phyloP scores from a whole-genome alignment of 2,329 filamentous ascomycete species.

The Mycosphaerella arachidis region DNA sequence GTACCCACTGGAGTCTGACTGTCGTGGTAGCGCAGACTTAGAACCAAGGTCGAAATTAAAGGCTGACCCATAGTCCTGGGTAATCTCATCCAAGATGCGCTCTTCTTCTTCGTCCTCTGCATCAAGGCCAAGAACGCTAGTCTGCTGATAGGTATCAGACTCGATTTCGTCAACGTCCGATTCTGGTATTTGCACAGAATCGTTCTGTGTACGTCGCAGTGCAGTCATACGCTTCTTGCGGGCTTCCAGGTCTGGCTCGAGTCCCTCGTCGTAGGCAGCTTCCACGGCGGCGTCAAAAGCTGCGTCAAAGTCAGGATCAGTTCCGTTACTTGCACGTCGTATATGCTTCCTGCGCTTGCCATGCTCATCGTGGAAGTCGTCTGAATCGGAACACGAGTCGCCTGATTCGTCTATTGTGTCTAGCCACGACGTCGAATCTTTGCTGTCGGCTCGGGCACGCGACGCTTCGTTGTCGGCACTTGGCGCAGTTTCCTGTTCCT shows the following conservation, averaged over 20 bases:
- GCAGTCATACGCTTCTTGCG: slow-evolving; percentile 32
- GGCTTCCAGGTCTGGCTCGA: slow-evolving; percentile 63
- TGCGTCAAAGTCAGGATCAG: slow-evolving; percentile 87
- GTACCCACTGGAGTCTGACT: slow-evolving; percentile 75
- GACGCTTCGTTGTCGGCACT: neutral
- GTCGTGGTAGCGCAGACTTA: slow-evolving; percentile 65
- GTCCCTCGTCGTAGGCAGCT: slow-evolving; percentile 88
- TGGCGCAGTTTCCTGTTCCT: slow-evolving; percentile 9
- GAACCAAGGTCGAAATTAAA: slow-evolving; percentile 69
- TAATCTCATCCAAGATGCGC: slow-evolving; percentile 74
- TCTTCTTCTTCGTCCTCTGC: slow-evolving; percentile 46
- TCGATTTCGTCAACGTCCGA: slow-evolving; percentile 25
- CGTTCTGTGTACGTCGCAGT: slow-evolving; percentile 16
- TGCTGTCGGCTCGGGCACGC: slow-evolving; percentile 17
- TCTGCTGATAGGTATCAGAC: slow-evolving; percentile 11
- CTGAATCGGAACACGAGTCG: slow-evolving; percentile 71
- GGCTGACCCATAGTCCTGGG: slow-evolving; percentile 70
- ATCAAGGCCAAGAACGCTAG: slow-evolving; percentile 10
- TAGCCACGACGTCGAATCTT: slow-evolving; percentile 33
- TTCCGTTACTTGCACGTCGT: slow-evolving; percentile 63
- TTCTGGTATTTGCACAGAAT: slow-evolving; percentile 22
- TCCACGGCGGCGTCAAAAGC: slow-evolving; percentile 93
- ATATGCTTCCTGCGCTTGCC: slow-evolving; percentile 66
- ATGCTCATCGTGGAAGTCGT: slow-evolving; percentile 61
- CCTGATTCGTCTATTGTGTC: slow-evolving; percentile 73